Conservation (phyloP, 176 grass and related monocot species). For the Musa beccarii region DNA sequence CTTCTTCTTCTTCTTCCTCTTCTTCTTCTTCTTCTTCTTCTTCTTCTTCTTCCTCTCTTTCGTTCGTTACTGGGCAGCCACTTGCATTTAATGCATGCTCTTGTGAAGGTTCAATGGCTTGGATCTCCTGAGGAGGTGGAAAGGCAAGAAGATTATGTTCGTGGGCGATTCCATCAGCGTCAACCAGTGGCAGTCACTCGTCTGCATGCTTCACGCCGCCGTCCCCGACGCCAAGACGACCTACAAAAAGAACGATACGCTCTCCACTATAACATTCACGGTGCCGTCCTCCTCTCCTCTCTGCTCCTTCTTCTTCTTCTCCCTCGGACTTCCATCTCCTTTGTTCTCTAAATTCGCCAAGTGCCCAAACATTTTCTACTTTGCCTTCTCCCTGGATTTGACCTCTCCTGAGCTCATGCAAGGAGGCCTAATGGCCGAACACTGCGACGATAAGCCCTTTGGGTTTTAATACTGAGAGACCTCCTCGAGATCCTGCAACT, state of each 20-base stretch:
- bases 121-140: slow-evolving; percentile 51
- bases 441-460: no score
- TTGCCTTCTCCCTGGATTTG: background rate
- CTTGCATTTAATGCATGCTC: no score
- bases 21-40: no score
- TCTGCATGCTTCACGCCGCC: slow-evolving; percentile 84
- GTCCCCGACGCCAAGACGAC: slow-evolving; percentile 51
- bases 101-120: slow-evolving; percentile 54
- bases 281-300: slow-evolving; percentile 14
- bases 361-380: background rate
- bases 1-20: background rate
- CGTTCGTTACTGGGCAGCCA: no score
- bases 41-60: background rate
- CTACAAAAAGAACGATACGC: slow-evolving; percentile 30
- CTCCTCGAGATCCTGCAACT: no score
- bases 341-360: background rate
- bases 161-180: slow-evolving; percentile 93
- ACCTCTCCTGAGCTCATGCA: background rate
- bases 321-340: background rate
- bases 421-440: background rate
- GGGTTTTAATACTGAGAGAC: no score
- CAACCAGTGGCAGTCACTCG: slow-evolving; percentile 93
- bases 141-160: slow-evolving; percentile 99
- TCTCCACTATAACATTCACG: slow-evolving; percentile 78
- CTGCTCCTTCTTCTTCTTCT: background rate